Evolutionary conservation across 148 eudicot species (phyloP).

Genomic region (Spergularia marina): DNA sequence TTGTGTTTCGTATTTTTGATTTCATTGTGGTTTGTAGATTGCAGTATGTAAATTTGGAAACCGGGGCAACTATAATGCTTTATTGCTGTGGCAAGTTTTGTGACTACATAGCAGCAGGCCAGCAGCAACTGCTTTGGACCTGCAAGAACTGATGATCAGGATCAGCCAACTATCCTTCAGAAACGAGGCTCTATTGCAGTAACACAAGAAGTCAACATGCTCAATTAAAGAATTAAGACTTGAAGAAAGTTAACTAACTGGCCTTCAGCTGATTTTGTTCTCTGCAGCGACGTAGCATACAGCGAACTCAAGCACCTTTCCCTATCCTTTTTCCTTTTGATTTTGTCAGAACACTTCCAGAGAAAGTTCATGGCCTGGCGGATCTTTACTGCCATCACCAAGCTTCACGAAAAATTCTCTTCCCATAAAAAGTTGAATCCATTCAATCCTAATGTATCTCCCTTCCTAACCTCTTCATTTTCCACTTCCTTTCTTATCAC

Average conservation of each 20-base stretch:
- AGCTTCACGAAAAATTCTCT: background rate
- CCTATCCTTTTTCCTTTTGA: background rate
- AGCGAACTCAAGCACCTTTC: background rate
- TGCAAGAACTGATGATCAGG: background rate
- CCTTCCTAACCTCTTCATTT: slow-evolving; percentile 24
- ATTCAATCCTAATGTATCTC: background rate
- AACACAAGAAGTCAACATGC: too few relatives aligned
- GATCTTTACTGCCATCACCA: slow-evolving; percentile 4
- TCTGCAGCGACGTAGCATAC: background rate
- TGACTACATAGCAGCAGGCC: background rate
- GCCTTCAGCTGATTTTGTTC: background rate
- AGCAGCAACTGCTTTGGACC: background rate
- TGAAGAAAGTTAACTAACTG: background rate
- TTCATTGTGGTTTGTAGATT: background rate
- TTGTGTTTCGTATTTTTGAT: background rate
- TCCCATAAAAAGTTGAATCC: background rate
- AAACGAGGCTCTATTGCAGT: background rate
- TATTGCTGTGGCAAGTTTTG: background rate
- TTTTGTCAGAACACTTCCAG: background rate
- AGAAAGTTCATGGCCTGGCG: slow-evolving; percentile 4
- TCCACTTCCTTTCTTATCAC: slow-evolving; percentile 91
- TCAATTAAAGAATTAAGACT: background rate
- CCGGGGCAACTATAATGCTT: background rate
- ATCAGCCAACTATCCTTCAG: background rate
- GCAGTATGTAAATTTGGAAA: background rate